phyloP scores from a whole-genome alignment of 495 filamentous ascomycete species.

The Aspergillus ostianus region DNA sequence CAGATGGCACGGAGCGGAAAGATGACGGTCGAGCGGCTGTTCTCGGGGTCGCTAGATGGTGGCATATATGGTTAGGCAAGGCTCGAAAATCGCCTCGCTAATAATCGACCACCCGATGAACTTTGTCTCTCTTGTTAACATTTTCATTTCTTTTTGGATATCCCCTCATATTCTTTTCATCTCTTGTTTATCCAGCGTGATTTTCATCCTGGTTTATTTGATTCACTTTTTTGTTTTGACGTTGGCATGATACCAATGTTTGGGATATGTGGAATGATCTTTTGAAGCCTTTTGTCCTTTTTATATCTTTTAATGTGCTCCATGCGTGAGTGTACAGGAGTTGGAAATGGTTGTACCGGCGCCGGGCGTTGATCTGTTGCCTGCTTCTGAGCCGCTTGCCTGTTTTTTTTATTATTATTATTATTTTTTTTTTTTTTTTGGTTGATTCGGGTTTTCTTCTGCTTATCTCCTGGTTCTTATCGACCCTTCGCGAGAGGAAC shows the following conservation, averaged over 20 bases:
- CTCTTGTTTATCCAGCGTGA: conserved; percentile 15
- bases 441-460: conserved; percentile 1
- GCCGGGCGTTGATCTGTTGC: conserved; percentile 5
- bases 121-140: not conserved
- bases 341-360: conserved; percentile 7
- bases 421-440: no score
- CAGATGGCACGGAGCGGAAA: conserved; percentile 59
- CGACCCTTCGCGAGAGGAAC: not conserved
- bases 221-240: conserved; percentile 16
- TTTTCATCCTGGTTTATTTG: conserved; percentile 10
- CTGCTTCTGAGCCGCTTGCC: conserved; percentile 8
- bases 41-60: conserved; percentile 58
- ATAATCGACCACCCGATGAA: not conserved
- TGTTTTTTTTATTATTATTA: no score
- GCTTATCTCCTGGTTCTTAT: not conserved
- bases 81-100: conserved; percentile 28
- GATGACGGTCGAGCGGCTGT: conserved; percentile 63
- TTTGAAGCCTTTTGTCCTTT: conserved; percentile 7
- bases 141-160: conserved; percentile 2
- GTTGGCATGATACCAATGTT: conserved; percentile 31
- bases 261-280: conserved; percentile 30
- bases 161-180: conserved; percentile 3
- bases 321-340: conserved; percentile 12
- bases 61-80: conserved; percentile 57
- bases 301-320: conserved; percentile 5